Percentiles rank a stretch among this genome's conserved stretches.
These are phyloP conservation scores for Paecilomyces dactylethromorphus DNA, from an alignment of 2,329 filamentous ascomycete genomes.

Conservation along the genomic window DNA sequence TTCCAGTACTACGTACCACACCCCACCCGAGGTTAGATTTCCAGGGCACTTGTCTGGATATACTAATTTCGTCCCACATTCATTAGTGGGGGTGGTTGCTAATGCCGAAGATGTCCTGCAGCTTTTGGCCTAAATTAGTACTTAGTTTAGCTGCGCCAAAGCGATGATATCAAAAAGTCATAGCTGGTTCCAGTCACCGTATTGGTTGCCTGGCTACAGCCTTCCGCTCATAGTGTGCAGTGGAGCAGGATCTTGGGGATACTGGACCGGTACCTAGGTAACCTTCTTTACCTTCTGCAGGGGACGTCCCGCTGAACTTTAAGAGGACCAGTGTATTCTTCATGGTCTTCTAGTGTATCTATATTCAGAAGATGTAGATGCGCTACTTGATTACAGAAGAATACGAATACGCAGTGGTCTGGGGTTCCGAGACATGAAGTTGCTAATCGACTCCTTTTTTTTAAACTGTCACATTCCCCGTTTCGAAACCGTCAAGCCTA, in stretches of 20 bases:
- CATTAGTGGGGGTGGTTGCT: background rate
- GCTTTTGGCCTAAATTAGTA: background rate
- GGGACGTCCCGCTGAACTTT: no score
- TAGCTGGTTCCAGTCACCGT: background rate
- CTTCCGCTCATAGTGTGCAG: no score
- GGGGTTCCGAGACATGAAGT: background rate
- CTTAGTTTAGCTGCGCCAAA: background rate
- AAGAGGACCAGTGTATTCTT: no score
- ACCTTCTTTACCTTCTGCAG: no score
- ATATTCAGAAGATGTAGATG: no score
- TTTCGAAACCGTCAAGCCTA: background rate
- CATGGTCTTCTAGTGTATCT: no score
- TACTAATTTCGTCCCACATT: background rate
- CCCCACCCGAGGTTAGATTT: background rate
- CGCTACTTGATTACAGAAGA: no score
- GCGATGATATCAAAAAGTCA: background rate
- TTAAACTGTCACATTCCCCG: background rate
- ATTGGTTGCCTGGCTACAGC: background rate
- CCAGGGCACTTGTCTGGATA: background rate
- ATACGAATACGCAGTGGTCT: background rate
- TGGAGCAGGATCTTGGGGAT: no score
- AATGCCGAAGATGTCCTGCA: background rate
- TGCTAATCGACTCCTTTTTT: no score
- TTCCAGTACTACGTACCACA: background rate
- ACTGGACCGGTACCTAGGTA: no score